These are phyloP conservation scores for Hygrocybe punicea DNA, from an alignment of 768 basidiomycete species.

Conservation along the genomic window DNA sequence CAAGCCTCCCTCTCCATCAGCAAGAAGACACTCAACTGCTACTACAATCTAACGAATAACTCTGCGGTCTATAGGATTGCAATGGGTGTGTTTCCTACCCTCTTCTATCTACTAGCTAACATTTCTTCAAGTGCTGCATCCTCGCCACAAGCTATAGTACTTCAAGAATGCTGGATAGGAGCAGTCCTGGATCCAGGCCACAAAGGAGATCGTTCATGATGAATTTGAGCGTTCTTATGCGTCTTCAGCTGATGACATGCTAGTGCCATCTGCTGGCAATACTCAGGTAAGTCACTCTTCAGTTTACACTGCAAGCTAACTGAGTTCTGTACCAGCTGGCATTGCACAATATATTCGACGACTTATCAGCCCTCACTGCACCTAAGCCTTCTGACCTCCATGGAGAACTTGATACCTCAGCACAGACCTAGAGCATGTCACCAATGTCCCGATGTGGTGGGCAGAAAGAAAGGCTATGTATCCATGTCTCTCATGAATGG, in stretches of 20 bases:
- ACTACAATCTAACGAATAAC: conserved; percentile 20
- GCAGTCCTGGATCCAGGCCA: conserved; percentile 27
- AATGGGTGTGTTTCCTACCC: conserved; percentile 23
- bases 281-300: not conserved
- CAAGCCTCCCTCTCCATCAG: conserved; percentile 14
- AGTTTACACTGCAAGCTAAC: not conserved
- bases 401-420: conserved; percentile 32
- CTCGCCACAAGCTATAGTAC: conserved; percentile 34
- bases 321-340: not conserved
- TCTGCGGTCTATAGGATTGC: conserved; percentile 23
- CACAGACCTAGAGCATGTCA: conserved; percentile 8
- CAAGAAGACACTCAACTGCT: conserved; percentile 24
- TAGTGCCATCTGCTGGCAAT: not conserved
- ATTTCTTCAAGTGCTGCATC: conserved; percentile 33
- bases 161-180: conserved; percentile 31
- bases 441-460: conserved; percentile 32
- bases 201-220: conserved; percentile 19
- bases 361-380: conserved; percentile 18
- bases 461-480: conserved; percentile 15
- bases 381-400: conserved; percentile 12
- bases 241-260: not conserved
- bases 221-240: conserved; percentile 13
- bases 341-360: conserved; percentile 28
- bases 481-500: conserved; percentile 33
- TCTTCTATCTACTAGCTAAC: not conserved